A percentile compares a stretch with the other conserved stretches of the same genome.
These are phyloP conservation scores for Ophiostoma pallidulum DNA, from an alignment of 2,329 filamentous ascomycete genomes.

Conservation along the genomic window DNA sequence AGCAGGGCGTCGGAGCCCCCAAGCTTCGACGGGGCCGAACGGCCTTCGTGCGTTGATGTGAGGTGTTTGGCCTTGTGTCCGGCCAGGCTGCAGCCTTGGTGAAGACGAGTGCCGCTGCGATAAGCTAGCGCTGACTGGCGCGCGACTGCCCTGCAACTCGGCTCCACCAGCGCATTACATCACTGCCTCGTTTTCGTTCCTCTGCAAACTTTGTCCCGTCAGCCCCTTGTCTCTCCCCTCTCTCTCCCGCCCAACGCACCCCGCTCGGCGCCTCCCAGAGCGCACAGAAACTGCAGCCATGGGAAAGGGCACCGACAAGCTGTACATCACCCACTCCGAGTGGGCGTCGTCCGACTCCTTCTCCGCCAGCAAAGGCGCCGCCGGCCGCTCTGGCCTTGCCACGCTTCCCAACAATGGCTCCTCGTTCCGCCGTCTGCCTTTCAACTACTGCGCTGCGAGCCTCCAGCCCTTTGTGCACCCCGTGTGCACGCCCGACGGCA, in stretches of 20 bases:
- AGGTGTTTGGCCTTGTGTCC: no score
- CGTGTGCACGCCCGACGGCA: constrained; percentile 80
- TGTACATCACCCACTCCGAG: constrained; percentile 88
- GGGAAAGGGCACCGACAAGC: constrained; percentile 48
- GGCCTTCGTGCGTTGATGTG: no score
- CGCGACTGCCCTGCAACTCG: no score
- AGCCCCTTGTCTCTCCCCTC: background rate
- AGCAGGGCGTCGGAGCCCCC: no score
- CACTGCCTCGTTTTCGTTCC: no score
- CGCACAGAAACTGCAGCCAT: constrained; percentile 24
- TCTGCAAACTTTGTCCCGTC: no score
- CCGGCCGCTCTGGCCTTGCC: constrained; percentile 30
- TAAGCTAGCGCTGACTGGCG: no score
- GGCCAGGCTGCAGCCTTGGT: no score
- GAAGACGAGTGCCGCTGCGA: no score
- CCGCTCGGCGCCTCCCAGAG: no score
- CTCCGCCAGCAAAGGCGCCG: constrained; percentile 62
- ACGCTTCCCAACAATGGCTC: constrained; percentile 13
- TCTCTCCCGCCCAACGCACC: background rate
- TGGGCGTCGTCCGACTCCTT: constrained; percentile 90
- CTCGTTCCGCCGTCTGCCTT: constrained; percentile 77
- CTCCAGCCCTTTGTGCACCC: constrained; percentile 92
- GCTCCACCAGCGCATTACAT: no score
- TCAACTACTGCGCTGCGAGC: constrained; percentile 95
- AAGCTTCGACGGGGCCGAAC: no score